Evolutionary conservation across 257 asterid genomes (phyloP).

Genomic region (Lycium ferocissimum): DNA sequence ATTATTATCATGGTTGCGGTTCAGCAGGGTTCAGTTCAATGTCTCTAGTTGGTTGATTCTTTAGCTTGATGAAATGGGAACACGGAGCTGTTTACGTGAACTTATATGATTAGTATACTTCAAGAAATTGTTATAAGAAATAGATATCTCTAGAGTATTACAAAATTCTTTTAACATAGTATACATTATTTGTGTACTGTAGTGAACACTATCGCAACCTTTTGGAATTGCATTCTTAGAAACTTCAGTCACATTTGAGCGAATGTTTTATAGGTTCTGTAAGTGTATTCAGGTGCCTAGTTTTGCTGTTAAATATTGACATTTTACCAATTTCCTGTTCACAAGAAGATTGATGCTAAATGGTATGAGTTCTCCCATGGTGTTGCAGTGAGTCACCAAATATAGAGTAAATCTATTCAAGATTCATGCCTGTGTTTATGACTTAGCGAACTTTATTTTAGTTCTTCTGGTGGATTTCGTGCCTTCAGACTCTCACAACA

Average conservation of each 20-base stretch:
- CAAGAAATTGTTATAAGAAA: background rate
- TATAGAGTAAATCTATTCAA: conserved; percentile 7
- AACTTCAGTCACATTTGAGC: conserved; percentile 13
- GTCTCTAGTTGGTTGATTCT: background rate
- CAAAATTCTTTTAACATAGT: background rate
- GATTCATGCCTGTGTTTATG: background rate
- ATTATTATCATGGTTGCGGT: conserved; percentile 14
- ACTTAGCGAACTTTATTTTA: background rate
- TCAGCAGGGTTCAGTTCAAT: conserved; percentile 21
- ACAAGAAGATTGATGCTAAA: conserved; percentile 16
- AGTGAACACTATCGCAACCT: background rate
- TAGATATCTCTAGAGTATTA: conserved; percentile 5
- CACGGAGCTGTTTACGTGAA: background rate
- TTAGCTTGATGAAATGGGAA: conserved; percentile 1
- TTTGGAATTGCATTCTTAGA: conserved; percentile 1
- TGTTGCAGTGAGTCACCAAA: conserved; percentile 22
- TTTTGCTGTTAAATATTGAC: background rate
- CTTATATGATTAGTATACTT: background rate
- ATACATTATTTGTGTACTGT: background rate
- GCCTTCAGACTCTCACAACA: background rate
- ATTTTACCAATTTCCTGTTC: conserved; percentile 9
- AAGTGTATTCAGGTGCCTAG: conserved; percentile 8
- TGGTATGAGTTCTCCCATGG: background rate
- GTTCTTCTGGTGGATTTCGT: conserved; percentile 16
- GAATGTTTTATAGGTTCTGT: background rate